Evolutionary conservation across 2,329 filamentous ascomycete genomes (phyloP).

Genomic region (Pseudocercospora vitis): DNA sequence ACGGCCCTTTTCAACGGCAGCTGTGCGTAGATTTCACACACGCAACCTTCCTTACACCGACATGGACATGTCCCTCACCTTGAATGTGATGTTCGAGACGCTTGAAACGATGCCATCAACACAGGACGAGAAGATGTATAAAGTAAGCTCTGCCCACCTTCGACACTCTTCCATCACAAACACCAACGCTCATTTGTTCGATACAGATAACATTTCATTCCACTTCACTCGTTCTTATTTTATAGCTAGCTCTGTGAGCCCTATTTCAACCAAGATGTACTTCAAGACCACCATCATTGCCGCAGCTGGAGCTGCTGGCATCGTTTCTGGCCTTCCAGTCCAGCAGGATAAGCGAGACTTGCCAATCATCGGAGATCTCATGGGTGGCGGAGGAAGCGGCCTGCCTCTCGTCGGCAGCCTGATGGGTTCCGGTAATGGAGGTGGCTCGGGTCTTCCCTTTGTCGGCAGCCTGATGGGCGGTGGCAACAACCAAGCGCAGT

Average conservation of each 20-base stretch:
- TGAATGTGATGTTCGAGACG: neutral
- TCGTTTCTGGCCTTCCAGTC: neutral
- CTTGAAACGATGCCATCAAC: neutral
- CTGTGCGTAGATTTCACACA: neutral
- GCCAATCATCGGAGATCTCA: neutral
- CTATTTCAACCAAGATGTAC: neutral
- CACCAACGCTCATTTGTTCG: neutral
- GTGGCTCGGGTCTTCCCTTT: too few relatives aligned
- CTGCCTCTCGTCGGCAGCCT: too few relatives aligned
- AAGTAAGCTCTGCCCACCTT: neutral
- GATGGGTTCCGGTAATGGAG: too few relatives aligned
- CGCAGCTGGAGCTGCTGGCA: neutral
- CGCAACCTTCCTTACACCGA: neutral
- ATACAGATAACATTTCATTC: neutral
- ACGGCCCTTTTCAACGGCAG: neutral
- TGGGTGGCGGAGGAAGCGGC: too few relatives aligned
- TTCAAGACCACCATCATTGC: constrained; percentile 1
- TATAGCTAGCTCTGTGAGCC: neutral
- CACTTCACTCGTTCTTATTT: neutral
- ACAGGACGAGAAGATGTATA: neutral
- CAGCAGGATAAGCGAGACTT: neutral
- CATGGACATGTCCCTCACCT: neutral
- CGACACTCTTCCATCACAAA: neutral
- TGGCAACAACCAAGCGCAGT: neutral
- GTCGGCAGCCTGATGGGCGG: neutral